A percentile compares a stretch with the other conserved stretches of the same genome.
Conservation (phyloP, 208 protist genomes). For the Leishmania martiniquensis region DNA sequence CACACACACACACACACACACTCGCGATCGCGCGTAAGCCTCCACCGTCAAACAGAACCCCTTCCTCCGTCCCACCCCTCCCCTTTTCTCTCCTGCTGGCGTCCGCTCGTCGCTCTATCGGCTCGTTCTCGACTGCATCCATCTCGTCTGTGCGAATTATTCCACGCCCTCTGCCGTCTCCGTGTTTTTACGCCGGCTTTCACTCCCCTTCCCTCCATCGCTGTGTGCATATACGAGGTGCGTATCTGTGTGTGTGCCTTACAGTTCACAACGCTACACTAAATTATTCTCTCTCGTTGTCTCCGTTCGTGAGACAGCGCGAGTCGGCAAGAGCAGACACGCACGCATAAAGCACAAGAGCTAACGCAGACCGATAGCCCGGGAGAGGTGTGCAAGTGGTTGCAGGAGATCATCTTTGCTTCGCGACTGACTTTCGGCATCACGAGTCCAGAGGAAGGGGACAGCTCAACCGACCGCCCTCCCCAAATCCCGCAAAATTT, state of each 20-base stretch:
- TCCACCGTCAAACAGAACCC: not conserved
- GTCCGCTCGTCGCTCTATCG: not conserved
- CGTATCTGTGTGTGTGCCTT: not conserved
- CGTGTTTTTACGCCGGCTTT: not conserved
- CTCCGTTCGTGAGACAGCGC: not conserved
- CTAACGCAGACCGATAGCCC: not conserved
- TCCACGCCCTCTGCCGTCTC: not conserved
- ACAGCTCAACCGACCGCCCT: not conserved
- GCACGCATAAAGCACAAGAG: not conserved
- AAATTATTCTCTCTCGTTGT: not conserved
- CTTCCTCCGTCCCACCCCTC: not conserved
- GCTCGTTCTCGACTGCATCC: too few relatives aligned
- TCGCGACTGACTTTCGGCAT: not conserved
- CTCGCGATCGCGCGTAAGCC: not conserved
- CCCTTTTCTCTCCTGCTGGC: not conserved
- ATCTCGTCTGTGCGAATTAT: not conserved
- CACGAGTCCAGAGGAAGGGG: not conserved
- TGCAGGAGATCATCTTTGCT: not conserved
- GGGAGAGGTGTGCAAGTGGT: not conserved
- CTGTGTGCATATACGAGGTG: not conserved
- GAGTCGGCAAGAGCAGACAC: not conserved
- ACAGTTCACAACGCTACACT: not conserved
- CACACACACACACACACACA: not conserved
- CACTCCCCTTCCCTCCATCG: not conserved
- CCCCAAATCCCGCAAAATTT: too few relatives aligned